Evolutionary conservation across 352 stramenopile genomes (phyloP).

Genomic region (Phytophthora hybrid): DNA sequence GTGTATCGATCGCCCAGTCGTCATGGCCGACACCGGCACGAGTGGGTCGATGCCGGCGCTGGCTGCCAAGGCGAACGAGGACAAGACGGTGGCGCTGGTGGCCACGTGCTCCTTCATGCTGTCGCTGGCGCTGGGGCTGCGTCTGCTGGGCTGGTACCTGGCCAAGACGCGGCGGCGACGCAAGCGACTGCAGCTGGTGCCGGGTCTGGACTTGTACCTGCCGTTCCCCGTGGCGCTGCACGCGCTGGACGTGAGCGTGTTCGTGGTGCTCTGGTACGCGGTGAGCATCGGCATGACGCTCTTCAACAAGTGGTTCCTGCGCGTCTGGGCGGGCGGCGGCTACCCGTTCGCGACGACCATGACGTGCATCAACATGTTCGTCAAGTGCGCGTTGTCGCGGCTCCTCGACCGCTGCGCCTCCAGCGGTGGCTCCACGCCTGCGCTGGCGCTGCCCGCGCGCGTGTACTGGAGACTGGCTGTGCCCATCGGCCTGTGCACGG

Average conservation of each 20-base stretch:
- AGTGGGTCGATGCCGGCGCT: constrained; percentile 28
- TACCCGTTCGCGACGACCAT: constrained; percentile 84
- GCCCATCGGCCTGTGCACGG: constrained; percentile 81
- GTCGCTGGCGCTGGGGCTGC: constrained; percentile 56
- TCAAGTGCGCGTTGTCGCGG: constrained; percentile 75
- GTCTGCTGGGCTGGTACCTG: constrained; percentile 49
- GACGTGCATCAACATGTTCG: constrained; percentile 83
- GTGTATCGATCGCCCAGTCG: constrained; percentile 22
- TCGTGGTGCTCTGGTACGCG: constrained; percentile 82
- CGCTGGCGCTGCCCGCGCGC: constrained; percentile 41
- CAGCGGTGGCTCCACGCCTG: constrained; percentile 35
- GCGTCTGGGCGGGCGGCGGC: constrained; percentile 70
- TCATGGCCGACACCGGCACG: constrained; percentile 15
- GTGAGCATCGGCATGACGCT: constrained; percentile 89
- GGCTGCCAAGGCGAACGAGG: constrained; percentile 38
- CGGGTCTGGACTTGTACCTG: constrained; percentile 24
- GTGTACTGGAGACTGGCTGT: constrained; percentile 78
- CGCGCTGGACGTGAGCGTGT: constrained; percentile 75
- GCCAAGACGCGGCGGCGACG: constrained; percentile 29
- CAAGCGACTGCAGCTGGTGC: constrained; percentile 30
- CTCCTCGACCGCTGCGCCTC: constrained; percentile 57
- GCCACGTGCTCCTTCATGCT: constrained; percentile 71
- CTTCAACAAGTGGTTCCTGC: constrained; percentile 88
- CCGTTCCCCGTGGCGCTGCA: constrained; percentile 47
- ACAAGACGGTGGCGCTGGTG: constrained; percentile 64